Conservation (phyloP, 306 rosid genomes). For the Medicago arabica region DNA sequence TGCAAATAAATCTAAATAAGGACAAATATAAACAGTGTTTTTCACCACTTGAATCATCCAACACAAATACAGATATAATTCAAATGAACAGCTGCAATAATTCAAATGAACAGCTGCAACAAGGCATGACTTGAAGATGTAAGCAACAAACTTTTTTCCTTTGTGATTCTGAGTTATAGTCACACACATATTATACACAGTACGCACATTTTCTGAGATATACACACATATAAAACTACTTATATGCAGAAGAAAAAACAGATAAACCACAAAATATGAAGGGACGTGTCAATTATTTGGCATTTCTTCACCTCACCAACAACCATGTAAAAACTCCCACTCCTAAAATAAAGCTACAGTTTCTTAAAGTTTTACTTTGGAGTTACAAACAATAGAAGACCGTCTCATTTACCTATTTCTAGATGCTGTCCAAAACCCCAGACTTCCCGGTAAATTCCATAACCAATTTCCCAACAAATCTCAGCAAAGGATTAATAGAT, state of each 20-base stretch:
- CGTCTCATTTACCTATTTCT: not conserved
- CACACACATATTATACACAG: not conserved
- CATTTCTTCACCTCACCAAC: not conserved
- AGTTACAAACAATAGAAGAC: constrained; percentile 30
- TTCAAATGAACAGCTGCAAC: not conserved
- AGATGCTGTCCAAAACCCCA: not conserved
- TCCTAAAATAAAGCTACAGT: not conserved
- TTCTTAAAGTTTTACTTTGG: not conserved
- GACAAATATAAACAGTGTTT: not conserved
- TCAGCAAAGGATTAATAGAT: constrained; percentile 15
- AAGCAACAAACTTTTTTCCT: not conserved
- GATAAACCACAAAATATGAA: not conserved
- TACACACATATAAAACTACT: not conserved
- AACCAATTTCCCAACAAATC: not conserved
- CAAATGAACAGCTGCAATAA: not conserved
- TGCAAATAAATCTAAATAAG: not conserved
- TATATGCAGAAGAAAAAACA: not conserved
- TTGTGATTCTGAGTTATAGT: not conserved
- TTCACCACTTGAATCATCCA: constrained; percentile 5
- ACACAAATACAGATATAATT: not conserved
- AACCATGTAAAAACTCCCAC: not conserved
- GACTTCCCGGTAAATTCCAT: constrained; percentile 1
- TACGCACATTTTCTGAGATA: not conserved
- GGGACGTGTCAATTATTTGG: not conserved
- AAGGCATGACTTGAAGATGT: not conserved